phyloP scores from a whole-genome alignment of 345 rosid genomes.

The Eucalyptus erythrocorys region DNA sequence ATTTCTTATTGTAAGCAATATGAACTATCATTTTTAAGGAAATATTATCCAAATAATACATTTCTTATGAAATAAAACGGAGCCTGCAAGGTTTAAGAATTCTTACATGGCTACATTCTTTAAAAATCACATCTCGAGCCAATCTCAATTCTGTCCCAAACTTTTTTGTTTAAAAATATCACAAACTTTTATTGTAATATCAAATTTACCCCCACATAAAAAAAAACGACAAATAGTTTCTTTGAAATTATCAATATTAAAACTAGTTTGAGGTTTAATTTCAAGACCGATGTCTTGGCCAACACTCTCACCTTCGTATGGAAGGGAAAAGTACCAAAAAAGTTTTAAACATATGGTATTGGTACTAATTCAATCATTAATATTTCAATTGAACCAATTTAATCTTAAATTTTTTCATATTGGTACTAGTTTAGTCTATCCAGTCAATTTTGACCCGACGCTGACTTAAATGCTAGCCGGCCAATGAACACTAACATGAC shows the following conservation, averaged over 20 bases:
- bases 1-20: too few relatives aligned
- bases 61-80: too few relatives aligned
- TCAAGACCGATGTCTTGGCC: neutral
- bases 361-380: too few relatives aligned
- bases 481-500: too few relatives aligned
- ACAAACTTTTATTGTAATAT: neutral
- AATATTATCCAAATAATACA: too few relatives aligned
- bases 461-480: rapidly evolving
- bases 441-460: rapidly evolving
- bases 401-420: too few relatives aligned
- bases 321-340: too few relatives aligned
- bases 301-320: neutral
- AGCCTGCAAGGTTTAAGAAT: neutral
- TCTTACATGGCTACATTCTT: neutral
- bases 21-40: too few relatives aligned
- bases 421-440: rapidly evolving
- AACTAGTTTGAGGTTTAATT: neutral
- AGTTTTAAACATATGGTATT: too few relatives aligned
- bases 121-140: too few relatives aligned
- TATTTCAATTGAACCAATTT: rapidly evolving
- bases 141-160: rapidly evolving
- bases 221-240: neutral
- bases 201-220: neutral
- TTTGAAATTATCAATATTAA: neutral
- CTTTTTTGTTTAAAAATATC: neutral